Evolutionary conservation across 139 green algal genomes (phyloP), one percentile per base, ranked within the genome.

Genomic region (Chlamydomonas applanata): DNA sequence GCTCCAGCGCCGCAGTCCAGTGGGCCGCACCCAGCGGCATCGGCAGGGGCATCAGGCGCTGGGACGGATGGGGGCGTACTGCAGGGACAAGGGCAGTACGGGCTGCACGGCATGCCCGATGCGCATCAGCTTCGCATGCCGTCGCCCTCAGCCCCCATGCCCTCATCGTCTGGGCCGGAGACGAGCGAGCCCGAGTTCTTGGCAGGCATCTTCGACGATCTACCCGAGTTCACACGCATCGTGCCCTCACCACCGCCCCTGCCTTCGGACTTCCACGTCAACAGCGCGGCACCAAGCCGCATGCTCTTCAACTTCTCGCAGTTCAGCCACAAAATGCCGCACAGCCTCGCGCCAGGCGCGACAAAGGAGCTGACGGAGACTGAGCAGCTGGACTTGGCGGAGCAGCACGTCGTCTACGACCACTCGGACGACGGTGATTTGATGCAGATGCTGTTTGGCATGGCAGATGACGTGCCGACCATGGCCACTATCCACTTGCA

Each of bases 381-480:
- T 2, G 67, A 73, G 27, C 20, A 22, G n/a, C 46, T 46, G 29
- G 67, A 73, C 45, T 16, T 73, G 9, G 67, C 67, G 20, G 75
- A 81, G 19, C 34, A 27, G 1, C 61, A 81, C 62, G n/a, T 76
- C 3, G 52, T 82, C 45, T 73, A 73, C 45, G 67, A 73, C 67
- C 67, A 73, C 45, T 46, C 73, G 1, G 75, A 73, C n/a, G 82
- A 87, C 61, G 82, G 82, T 0, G 82, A 87, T 56, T 67, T 87
- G 22, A 87, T 87, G 82, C 82, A 87, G 72, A 68, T 87, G 75
- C 82, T 87, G 34, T 87, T 87, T 75, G 82, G 82, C 49, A 78
- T 82, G 19, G 78, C 82, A 24, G 82, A 84, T 33, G 74, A 84
- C 61, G 54, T 79, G 19, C 82, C 82, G 5, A 82, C 71, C 3